Evolutionary conservation across 179 eudicot species (phyloP).

Genomic region (Drosera spatulata): DNA sequence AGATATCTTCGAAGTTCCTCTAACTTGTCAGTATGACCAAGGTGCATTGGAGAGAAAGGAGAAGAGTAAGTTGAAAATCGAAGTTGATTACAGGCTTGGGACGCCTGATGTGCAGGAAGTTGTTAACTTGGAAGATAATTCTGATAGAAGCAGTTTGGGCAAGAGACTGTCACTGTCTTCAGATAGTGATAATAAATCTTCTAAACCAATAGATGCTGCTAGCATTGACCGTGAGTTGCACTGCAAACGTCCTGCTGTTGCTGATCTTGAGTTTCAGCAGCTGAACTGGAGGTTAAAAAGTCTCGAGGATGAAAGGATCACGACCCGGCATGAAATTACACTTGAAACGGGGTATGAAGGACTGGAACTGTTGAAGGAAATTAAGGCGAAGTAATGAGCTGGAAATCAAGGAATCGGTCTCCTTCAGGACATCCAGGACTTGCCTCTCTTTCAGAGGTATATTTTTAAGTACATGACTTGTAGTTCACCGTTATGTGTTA

Average conservation of each 20-base stretch:
- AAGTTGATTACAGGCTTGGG: constrained; percentile 13
- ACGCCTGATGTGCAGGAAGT: constrained; percentile 23
- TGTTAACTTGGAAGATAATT: constrained; percentile 11
- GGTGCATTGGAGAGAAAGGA: constrained; percentile 8
- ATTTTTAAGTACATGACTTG: not conserved
- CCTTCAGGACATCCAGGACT: constrained; percentile 25
- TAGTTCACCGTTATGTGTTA: too few relatives aligned
- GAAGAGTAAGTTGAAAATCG: constrained; percentile 9
- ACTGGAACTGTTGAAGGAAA: constrained; percentile 48
- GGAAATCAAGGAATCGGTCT: constrained; percentile 25
- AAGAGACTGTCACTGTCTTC: constrained; percentile 19
- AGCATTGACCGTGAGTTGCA: constrained; percentile 17
- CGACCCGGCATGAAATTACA: constrained; percentile 17
- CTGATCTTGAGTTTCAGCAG: constrained; percentile 31
- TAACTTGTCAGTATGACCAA: constrained; percentile 8
- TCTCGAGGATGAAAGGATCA: constrained; percentile 35
- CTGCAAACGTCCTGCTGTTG: constrained; percentile 23
- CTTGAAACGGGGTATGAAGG: constrained; percentile 30
- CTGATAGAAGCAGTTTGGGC: constrained; percentile 22
- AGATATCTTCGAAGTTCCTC: constrained; percentile 91
- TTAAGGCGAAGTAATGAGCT: constrained; percentile 43
- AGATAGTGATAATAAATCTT: constrained; percentile 14
- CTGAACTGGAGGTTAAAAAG: constrained; percentile 39
- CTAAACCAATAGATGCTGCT: constrained; percentile 22
- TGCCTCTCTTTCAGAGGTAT: constrained; percentile 49